These are phyloP conservation scores for Phialocephala subalpina DNA, from an alignment of 2,329 filamentous ascomycete genomes.

Conservation along the genomic window DNA sequence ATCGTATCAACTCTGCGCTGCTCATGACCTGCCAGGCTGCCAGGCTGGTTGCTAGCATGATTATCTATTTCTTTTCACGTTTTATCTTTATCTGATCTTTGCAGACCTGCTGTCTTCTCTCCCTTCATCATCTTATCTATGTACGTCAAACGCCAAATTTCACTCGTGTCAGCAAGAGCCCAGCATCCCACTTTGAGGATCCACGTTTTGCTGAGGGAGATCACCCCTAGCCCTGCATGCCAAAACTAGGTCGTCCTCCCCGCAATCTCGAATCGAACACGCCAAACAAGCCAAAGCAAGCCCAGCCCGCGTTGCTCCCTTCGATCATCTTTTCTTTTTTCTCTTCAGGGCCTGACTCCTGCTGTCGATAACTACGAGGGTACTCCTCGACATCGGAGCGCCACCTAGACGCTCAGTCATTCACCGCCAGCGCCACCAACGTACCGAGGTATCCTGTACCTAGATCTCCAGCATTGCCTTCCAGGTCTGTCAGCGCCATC, in stretches of 20 bases:
- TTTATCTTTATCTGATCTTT: constrained; percentile 4
- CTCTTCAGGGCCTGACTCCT: neutral
- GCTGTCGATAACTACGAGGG: neutral
- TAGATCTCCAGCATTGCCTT: neutral
- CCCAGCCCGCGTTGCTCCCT: neutral
- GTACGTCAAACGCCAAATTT: neutral
- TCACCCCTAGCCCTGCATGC: constrained; percentile 10
- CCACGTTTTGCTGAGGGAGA: constrained; percentile 6
- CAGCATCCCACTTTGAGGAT: neutral
- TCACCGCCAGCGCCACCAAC: neutral
- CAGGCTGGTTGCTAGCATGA: neutral
- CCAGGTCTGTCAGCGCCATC: neutral
- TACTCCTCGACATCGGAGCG: neutral
- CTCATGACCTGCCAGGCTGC: neutral
- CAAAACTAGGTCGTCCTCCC: constrained; percentile 14
- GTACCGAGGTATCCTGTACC: neutral
- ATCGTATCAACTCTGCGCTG: neutral
- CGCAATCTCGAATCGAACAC: constrained; percentile 21
- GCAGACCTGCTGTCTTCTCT: neutral
- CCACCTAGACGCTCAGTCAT: neutral
- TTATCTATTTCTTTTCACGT: constrained; percentile 11
- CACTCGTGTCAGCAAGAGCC: neutral
- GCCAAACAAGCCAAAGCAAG: neutral
- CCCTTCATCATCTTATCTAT: neutral
- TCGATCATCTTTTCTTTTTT: neutral